Evolutionary conservation across 495 filamentous ascomycete species (phyloP), one percentile per base, ranked within the genome.

Genomic region (Annulohypoxylon maeteangense): DNA sequence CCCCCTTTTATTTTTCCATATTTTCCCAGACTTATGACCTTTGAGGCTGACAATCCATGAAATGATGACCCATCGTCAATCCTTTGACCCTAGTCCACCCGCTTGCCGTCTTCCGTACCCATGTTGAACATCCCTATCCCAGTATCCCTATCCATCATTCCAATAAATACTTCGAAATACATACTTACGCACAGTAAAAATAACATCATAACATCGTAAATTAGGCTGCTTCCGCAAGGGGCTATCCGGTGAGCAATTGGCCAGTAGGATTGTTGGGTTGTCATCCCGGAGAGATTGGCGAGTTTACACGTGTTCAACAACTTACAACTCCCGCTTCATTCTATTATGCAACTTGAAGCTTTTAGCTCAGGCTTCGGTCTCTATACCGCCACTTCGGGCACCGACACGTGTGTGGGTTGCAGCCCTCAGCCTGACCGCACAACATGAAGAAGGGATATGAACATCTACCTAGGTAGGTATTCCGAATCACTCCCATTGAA

Each of bases 281-380:
- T 10, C 12, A 40, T 38, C 65, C 65, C 70, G 58, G 34, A 62
- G 48, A 65, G 60, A 72, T 72, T 72, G 70, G 70, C 55, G 60
- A 68, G 60, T 57, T 72, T 72, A 72, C 70, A 72, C 70, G 70
- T 72, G 70, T 72, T 62, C 65, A 55, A 60, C 36, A 25, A n/a
- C 34, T 45, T 18, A 60, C 36, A 25, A n/a, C 34, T 45, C 25
- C 36, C 67, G 47, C 60, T 59, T 64, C 34, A 25, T 58, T 50
- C 42, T 47, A 16, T 18, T 65, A 54, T 71, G 55, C 64, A 65
- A 20, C 59, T 31, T 40, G 55, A 20, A 54, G 45, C 31, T 40
- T 36, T 68, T 57, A 57, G 70, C 7, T 57, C 36, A 54, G 50
- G 64, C 48, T 48, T 34, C 7, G 16, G 25, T 29, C 12, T 48